Percentiles rank a stretch among this genome's conserved stretches.
phyloP scores from a whole-genome alignment of 2,329 filamentous ascomycete genomes.

The Curvularia eragrostidis region DNA sequence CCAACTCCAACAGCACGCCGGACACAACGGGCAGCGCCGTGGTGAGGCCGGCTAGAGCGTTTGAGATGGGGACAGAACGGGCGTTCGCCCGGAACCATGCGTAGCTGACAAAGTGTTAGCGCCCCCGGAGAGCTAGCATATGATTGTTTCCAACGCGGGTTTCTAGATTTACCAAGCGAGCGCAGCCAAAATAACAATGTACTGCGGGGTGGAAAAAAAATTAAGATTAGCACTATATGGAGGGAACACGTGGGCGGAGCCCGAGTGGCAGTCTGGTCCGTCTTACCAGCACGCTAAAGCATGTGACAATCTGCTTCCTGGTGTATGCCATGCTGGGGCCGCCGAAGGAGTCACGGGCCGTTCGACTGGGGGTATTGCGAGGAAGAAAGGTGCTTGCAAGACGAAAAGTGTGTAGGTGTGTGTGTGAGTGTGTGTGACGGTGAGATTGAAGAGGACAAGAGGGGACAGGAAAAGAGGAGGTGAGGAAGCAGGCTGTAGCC shows the following conservation, averaged over 20 bases:
- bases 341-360: not conserved
- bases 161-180: constrained; percentile 44
- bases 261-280: not conserved
- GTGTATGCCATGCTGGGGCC: constrained; percentile 43
- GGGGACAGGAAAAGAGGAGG: not conserved
- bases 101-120: constrained; percentile 34
- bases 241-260: not conserved
- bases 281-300: constrained; percentile 48
- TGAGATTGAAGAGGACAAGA: not conserved
- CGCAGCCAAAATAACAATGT: constrained; percentile 50
- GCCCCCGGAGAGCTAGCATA: not conserved
- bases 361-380: not conserved
- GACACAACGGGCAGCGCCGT: constrained; percentile 53
- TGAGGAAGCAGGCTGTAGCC: constrained; percentile 1
- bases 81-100: constrained; percentile 39
- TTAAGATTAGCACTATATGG: constrained; percentile 6
- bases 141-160: too few species aligned
- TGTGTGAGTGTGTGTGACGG: not conserved
- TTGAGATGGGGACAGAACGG: constrained; percentile 53
- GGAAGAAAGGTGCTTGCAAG: not conserved
- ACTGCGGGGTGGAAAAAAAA: constrained; percentile 48
- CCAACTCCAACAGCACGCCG: constrained; percentile 52
- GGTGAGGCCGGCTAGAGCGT: constrained; percentile 50
- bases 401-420: not conserved
- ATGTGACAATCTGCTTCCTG: constrained; percentile 49